A percentile compares a stretch with the other conserved stretches of the same genome.
Conservation (phyloP, 345 rosid genomes). For the Aethionema arabicum region DNA sequence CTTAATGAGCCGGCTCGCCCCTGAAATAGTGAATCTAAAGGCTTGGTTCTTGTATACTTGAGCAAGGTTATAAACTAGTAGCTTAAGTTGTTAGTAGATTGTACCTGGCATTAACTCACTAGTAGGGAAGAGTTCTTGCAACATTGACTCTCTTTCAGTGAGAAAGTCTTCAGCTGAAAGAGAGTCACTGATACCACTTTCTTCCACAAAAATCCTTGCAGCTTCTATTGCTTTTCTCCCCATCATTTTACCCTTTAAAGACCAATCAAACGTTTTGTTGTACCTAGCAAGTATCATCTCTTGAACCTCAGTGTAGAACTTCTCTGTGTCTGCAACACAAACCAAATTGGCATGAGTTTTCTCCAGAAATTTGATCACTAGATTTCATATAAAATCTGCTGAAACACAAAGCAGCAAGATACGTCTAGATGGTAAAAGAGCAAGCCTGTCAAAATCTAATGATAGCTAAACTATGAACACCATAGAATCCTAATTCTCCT, state of each 20-base stretch:
- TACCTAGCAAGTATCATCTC: slow-evolving; percentile 80
- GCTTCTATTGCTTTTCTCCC: slow-evolving; percentile 91
- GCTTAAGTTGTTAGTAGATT: background rate
- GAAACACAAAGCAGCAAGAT: background rate
- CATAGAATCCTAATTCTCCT: no score
- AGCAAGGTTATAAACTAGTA: background rate
- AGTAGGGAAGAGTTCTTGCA: slow-evolving; percentile 67
- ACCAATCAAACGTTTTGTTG: slow-evolving; percentile 87
- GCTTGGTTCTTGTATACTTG: background rate
- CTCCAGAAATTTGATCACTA: background rate
- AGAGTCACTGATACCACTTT: slow-evolving; percentile 72
- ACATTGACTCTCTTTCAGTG: slow-evolving; percentile 76
- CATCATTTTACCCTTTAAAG: slow-evolving; percentile 97
- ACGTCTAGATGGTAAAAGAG: background rate
- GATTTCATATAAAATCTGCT: background rate
- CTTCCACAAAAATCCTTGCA: slow-evolving; percentile 79
- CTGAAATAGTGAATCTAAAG: slow-evolving; percentile 37
- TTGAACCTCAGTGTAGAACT: slow-evolving; percentile 92
- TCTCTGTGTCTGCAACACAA: slow-evolving; percentile 76
- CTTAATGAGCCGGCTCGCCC: slow-evolving; percentile 69
- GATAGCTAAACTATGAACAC: background rate
- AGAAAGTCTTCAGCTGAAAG: slow-evolving; percentile 88
- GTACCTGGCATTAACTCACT: slow-evolving; percentile 90
- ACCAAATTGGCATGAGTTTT: background rate
- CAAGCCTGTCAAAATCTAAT: background rate